Base-by-base conservation (phyloP, 768 basidiomycete genomes). In the Suillus subluteus region DNA sequence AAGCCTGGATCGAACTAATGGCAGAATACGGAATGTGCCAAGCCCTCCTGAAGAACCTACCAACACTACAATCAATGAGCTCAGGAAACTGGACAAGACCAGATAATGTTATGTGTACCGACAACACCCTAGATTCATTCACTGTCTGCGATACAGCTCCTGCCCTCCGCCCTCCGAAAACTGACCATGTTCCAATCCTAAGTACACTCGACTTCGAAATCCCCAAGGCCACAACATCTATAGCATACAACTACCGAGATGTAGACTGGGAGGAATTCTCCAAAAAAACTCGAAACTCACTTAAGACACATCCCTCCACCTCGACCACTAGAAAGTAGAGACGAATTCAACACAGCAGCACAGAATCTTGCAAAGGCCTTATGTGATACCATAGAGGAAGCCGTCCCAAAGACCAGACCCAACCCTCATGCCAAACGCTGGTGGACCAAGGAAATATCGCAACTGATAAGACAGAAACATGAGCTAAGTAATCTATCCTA, bases 181-280 rank as follows among this genome's bases (percentile, higher is more conserved):
- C 79, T 0, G 79, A 82, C 71, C 80, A 82, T 55, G 68, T 78
- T 12, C 79, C 78, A 0, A 73, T 82, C 2, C 26, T 73, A 12
- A 76, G 72, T 0, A 54, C 48, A 2, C 6, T 82, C 0, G 71
- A 76, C 4, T 23, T 78, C 1, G 44, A 65, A 1, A 13, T 70
- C 1, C 23, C 67, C 5, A 5, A 37, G 8, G 32, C 62, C 2
- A 16, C 62, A 0, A 8, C n/a, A 2, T 30, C 56, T 15, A 66
- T 62, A 1, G 12, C 43, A 4, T 62, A 56, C 12, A 74, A 78
- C 66, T 81, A 69, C 65, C 58, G 65, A 2, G 64, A 26, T 1
- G 64, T 65, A 5, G 71, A 77, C 58, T 79, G 75, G 74, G 61
- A 64, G 1, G 61, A 65, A 1, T 76, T 79, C 63, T 46, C 18